Percentiles rank a stretch among this genome's conserved stretches.
These are phyloP conservation scores for Serendipita sp. DNA, from an alignment of 768 basidiomycete genomes.

Conservation along the genomic window DNA sequence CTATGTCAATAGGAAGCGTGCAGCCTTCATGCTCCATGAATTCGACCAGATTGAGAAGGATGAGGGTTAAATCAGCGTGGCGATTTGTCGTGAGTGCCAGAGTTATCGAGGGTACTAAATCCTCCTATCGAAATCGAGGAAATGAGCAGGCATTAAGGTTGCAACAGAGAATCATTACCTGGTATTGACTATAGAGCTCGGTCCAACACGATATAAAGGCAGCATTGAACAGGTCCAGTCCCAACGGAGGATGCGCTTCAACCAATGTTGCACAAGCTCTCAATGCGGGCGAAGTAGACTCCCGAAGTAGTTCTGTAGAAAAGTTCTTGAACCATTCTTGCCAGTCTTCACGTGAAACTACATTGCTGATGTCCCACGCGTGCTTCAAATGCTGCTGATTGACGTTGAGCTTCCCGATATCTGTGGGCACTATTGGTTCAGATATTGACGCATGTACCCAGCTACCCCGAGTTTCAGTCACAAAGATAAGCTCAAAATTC, in stretches of 20 bases:
- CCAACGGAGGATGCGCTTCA: constrained; percentile 78
- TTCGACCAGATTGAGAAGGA: constrained; percentile 84
- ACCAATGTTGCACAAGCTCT: constrained; percentile 91
- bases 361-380: constrained; percentile 80
- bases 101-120: constrained; percentile 82
- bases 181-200: constrained; percentile 90
- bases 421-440: constrained; percentile 39
- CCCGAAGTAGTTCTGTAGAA: constrained; percentile 91
- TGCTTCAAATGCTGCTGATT: constrained; percentile 96
- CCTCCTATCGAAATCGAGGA: constrained; percentile 43
- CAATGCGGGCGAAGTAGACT: constrained; percentile 95
- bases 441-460: constrained; percentile 3
- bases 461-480: background rate
- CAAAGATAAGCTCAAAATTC: background rate
- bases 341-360: constrained; percentile 78
- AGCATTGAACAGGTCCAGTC: constrained; percentile 91
- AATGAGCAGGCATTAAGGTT: constrained; percentile 7
- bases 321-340: constrained; percentile 87
- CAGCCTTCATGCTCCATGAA: constrained; percentile 99
- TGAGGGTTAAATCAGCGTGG: constrained; percentile 74
- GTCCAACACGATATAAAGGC: constrained; percentile 97
- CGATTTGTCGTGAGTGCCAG: constrained; percentile 44
- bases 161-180: constrained; percentile 34
- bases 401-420: constrained; percentile 76
- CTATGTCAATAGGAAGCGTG: constrained; percentile 80